These are phyloP conservation scores for Boehmeria nivea DNA, from an alignment of 306 rosid species.

Conservation along the genomic window DNA sequence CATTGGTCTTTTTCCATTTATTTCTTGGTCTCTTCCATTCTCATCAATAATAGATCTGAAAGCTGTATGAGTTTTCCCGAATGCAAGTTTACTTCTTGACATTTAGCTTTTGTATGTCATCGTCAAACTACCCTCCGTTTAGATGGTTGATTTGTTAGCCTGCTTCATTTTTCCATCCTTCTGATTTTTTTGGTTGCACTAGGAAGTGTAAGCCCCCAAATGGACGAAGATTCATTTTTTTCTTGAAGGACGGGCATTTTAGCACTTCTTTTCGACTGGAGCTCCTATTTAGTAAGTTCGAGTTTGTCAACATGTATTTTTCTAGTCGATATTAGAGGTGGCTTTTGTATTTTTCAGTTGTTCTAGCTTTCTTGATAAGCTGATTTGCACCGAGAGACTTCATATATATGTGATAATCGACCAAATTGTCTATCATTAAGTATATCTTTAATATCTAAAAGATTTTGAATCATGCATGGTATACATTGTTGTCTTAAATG, in stretches of 20 bases:
- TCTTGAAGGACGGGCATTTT: conserved; percentile 6
- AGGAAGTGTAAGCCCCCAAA: conserved; percentile 10
- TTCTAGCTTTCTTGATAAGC: background rate
- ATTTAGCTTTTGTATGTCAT: background rate
- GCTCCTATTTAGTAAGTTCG: conserved; percentile 15
- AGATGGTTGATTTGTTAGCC: too few relatives aligned
- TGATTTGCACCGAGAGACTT: too few relatives aligned
- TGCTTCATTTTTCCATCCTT: background rate
- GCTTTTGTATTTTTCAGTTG: background rate
- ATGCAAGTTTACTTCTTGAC: background rate
- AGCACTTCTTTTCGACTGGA: conserved; percentile 10
- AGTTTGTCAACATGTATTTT: background rate
- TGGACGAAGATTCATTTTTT: conserved; percentile 7
- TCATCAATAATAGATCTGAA: too few relatives aligned
- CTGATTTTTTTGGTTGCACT: background rate
- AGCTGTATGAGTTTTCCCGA: background rate
- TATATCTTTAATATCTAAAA: too few relatives aligned
- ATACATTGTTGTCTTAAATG: too few relatives aligned
- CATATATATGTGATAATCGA: background rate
- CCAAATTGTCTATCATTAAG: too few relatives aligned
- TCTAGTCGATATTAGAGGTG: background rate
- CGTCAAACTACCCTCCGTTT: too few relatives aligned
- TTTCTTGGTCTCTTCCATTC: too few relatives aligned
- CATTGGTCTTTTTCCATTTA: too few relatives aligned
- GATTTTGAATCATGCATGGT: too few relatives aligned